A percentile compares a stretch with the other conserved stretches of the same genome.
Evolutionary conservation across 2,329 filamentous ascomycete genomes (phyloP).

Genomic region (Fusarium abutilonis): DNA sequence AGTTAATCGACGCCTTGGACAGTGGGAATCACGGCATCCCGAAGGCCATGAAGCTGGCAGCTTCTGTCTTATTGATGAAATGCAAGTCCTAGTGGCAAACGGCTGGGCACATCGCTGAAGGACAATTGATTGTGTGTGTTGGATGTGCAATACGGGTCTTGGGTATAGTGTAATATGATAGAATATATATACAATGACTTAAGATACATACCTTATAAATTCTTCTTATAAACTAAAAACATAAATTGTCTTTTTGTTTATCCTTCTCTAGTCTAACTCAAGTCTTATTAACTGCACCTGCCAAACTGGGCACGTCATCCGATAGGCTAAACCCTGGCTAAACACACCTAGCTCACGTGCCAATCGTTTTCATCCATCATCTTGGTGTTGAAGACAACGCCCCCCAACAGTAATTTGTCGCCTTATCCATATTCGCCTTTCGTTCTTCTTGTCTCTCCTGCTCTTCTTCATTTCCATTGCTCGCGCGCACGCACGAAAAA

Average conservation of each 20-base stretch:
- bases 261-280: neutral
- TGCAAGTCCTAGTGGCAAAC: too few relatives aligned
- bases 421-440: slow-evolving; percentile 5
- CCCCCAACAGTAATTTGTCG: slow-evolving; percentile 15
- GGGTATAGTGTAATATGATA: too few relatives aligned
- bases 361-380: slow-evolving; percentile 11
- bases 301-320: slow-evolving; percentile 14
- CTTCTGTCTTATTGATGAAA: too few relatives aligned
- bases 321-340: slow-evolving; percentile 30
- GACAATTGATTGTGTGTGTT: too few relatives aligned
- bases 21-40: too few relatives aligned
- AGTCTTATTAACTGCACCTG: neutral
- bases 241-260: neutral
- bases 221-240: too few relatives aligned
- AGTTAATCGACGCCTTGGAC: too few relatives aligned
- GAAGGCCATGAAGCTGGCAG: too few relatives aligned
- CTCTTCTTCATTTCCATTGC: neutral
- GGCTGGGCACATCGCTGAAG: too few relatives aligned
- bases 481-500: neutral
- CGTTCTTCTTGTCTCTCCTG: slow-evolving; percentile 4
- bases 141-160: too few relatives aligned
- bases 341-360: slow-evolving; percentile 33
- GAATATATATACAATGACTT: neutral
- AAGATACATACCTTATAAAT: too few relatives aligned
- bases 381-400: slow-evolving; percentile 8